Evolutionary conservation across 2,329 filamentous ascomycete genomes (phyloP).

Genomic region (Nemania sp.): DNA sequence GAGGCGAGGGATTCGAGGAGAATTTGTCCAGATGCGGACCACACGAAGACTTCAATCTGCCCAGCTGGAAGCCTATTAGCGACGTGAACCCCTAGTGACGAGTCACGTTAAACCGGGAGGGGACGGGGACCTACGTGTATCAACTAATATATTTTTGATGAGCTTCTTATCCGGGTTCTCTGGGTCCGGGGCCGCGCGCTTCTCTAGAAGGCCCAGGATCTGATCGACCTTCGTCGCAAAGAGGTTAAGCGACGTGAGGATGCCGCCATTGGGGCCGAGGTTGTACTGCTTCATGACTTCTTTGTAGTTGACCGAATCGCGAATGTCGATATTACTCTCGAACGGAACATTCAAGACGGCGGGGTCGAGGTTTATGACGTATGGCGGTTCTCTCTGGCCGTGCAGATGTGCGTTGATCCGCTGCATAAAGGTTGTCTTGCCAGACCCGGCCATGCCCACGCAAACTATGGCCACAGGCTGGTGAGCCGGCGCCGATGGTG

Average conservation of each 20-base stretch:
- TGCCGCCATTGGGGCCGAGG: conserved; percentile 95
- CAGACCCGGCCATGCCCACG: conserved; percentile 97
- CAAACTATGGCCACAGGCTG: conserved; percentile 78
- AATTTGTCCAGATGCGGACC: conserved; percentile 95
- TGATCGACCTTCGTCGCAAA: conserved; percentile 99
- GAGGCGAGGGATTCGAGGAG: conserved; percentile 92
- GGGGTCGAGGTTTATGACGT: conserved; percentile 97
- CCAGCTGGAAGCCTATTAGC: conserved; percentile 63
- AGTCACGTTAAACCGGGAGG: not conserved
- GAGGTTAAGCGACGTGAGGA: conserved; percentile 93
- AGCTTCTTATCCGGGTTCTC: conserved; percentile 70
- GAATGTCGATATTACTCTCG: conserved; percentile 97
- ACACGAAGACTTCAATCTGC: conserved; percentile 99
- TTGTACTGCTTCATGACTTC: conserved; percentile 99
- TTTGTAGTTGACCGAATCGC: conserved; percentile 98
- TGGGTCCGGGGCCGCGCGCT: conserved; percentile 77
- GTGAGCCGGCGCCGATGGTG: conserved; percentile 36
- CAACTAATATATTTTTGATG: conserved; percentile 87
- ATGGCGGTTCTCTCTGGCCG: conserved; percentile 81
- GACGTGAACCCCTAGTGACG: not conserved
- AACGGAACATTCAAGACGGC: conserved; percentile 94
- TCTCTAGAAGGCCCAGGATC: conserved; percentile 88
- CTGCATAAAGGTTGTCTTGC: conserved; percentile 99
- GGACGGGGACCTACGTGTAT: conserved; percentile 70
- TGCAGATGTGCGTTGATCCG: conserved; percentile 95